Conservation (phyloP, 2,329 filamentous ascomycete species). For the Botryotinia globosa region DNA sequence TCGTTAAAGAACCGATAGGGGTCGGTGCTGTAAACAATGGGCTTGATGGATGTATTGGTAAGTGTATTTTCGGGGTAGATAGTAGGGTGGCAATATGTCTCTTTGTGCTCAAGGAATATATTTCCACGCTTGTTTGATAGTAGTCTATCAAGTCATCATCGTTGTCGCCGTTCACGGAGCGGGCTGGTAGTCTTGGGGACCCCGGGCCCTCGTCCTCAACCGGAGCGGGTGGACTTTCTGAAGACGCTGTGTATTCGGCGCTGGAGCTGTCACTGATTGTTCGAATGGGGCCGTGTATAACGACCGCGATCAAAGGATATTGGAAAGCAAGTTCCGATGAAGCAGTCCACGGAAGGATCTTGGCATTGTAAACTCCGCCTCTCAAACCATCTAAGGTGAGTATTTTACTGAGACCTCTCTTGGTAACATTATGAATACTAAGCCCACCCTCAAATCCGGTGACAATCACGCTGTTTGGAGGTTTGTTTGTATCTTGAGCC, state of each 20-base stretch:
- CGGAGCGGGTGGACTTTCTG: slow-evolving; percentile 27
- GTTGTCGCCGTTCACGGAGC: slow-evolving; percentile 37
- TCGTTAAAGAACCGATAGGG: slow-evolving; percentile 68
- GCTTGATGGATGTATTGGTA: slow-evolving; percentile 57
- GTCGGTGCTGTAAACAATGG: slow-evolving; percentile 65
- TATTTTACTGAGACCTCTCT: slow-evolving; percentile 66
- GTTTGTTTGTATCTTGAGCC: slow-evolving; percentile 34
- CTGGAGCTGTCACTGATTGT: slow-evolving; percentile 28
- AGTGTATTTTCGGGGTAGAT: slow-evolving; percentile 60
- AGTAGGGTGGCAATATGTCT: slow-evolving; percentile 71
- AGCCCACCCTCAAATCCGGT: slow-evolving; percentile 78
- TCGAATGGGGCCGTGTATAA: slow-evolving; percentile 73
- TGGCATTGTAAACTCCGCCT: slow-evolving; percentile 78
- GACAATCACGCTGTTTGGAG: slow-evolving; percentile 63
- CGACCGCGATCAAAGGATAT: slow-evolving; percentile 74
- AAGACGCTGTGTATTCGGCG: slow-evolving; percentile 25
- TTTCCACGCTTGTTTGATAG: slow-evolving; percentile 84
- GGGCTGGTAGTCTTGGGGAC: slow-evolving; percentile 41
- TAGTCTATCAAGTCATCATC: slow-evolving; percentile 47
- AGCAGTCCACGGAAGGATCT: slow-evolving; percentile 70
- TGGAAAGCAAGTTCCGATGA: slow-evolving; percentile 52
- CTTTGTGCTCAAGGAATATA: slow-evolving; percentile 81
- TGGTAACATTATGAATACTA: slow-evolving; percentile 71
- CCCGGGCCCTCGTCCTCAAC: slow-evolving; percentile 29
- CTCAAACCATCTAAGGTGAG: slow-evolving; percentile 72